Evolutionary conservation across 1,284 basidiomycete species (phyloP).

Genomic region (Schizopora paradoxa): DNA sequence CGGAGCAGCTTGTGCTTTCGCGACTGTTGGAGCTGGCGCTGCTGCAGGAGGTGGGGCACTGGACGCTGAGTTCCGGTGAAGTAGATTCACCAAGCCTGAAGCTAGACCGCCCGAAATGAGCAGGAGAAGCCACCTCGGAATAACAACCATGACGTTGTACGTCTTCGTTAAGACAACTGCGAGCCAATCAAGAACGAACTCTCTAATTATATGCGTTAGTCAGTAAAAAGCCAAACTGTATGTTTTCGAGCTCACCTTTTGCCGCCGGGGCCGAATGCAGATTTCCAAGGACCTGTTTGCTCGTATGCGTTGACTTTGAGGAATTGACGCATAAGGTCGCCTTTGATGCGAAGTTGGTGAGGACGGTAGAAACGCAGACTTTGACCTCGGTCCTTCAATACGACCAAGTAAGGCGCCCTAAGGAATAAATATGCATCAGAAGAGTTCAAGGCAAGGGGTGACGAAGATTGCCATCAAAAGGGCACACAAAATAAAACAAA

Average conservation of each 20-base stretch:
- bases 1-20: constrained; percentile 15
- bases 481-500: no score
- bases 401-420: constrained; percentile 66
- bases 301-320: constrained; percentile 56
- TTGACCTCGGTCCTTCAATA: constrained; percentile 61
- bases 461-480: no score
- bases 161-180: constrained; percentile 43
- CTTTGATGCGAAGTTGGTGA: constrained; percentile 50
- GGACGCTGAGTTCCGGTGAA: constrained; percentile 36
- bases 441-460: constrained; percentile 10
- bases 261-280: constrained; percentile 64
- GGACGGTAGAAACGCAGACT: constrained; percentile 70
- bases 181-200: constrained; percentile 60
- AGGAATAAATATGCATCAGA: constrained; percentile 1
- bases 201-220: constrained; percentile 37
- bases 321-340: constrained; percentile 56
- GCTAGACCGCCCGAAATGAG: constrained; percentile 52
- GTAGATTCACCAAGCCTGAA: constrained; percentile 49
- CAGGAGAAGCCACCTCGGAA: constrained; percentile 59
- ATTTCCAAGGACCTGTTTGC: constrained; percentile 53
- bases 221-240: constrained; percentile 10
- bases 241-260: constrained; percentile 44
- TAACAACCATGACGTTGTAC: constrained; percentile 43
- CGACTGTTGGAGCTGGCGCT: constrained; percentile 9
- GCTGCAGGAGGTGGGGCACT: constrained; percentile 5